These are phyloP conservation scores for Leishmania arabica DNA, from an alignment of 208 protist genomes.

Conservation along the genomic window DNA sequence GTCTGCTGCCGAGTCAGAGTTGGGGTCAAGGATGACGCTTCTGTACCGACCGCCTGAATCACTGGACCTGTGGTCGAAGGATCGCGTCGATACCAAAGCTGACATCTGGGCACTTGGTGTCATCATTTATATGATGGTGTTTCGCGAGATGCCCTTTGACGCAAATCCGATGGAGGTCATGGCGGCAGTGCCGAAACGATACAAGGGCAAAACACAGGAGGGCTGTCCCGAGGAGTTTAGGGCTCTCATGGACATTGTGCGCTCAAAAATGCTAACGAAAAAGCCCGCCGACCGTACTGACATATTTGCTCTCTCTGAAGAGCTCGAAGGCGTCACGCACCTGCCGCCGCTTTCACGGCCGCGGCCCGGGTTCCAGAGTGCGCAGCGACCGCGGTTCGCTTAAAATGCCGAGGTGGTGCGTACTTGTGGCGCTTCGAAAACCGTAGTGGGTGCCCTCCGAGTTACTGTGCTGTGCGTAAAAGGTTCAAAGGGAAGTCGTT, in stretches of 20 bases:
- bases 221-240: slow-evolving; percentile 39
- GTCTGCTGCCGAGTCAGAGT: slow-evolving; percentile 64
- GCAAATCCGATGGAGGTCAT: slow-evolving; percentile 75
- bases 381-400: slow-evolving; percentile 48
- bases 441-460: too few species aligned
- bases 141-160: slow-evolving; percentile 91
- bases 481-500: not conserved
- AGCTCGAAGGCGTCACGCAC: slow-evolving; percentile 40
- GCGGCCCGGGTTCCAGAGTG: slow-evolving; percentile 41
- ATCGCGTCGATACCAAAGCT: slow-evolving; percentile 85
- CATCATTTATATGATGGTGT: slow-evolving; percentile 94
- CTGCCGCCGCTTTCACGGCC: slow-evolving; percentile 36
- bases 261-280: slow-evolving; percentile 60
- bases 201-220: slow-evolving; percentile 25
- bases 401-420: slow-evolving; percentile 4
- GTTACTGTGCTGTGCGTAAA: not conserved
- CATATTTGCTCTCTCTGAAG: slow-evolving; percentile 62
- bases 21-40: slow-evolving; percentile 88
- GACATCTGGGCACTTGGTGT: slow-evolving; percentile 96
- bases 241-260: slow-evolving; percentile 56
- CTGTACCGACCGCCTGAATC: slow-evolving; percentile 95
- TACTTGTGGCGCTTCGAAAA: not conserved
- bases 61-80: slow-evolving; percentile 90
- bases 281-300: slow-evolving; percentile 53
- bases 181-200: slow-evolving; percentile 53